Evolutionary conservation across 2,329 filamentous ascomycete genomes (phyloP).

Genomic region (Ilyonectria robusta): DNA sequence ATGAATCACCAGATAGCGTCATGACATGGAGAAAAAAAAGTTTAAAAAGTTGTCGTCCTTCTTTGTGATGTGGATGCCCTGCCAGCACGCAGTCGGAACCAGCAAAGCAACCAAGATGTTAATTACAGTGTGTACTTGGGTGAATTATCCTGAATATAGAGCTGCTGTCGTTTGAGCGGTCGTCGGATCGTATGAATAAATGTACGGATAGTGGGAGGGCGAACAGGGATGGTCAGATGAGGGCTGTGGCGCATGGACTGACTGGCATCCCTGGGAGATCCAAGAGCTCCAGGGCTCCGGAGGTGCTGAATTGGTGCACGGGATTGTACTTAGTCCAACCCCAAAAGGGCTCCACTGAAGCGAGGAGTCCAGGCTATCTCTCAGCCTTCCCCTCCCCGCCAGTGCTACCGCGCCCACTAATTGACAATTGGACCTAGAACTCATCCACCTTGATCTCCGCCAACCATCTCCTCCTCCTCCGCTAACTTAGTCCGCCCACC

Average conservation of each 20-base stretch:
- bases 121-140: not conserved
- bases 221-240: conserved; percentile 1
- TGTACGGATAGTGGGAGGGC: conserved; percentile 31
- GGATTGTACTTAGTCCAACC: not conserved
- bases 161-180: conserved; percentile 68
- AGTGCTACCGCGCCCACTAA: conserved; percentile 6
- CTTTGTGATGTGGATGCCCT: not conserved
- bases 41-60: not conserved
- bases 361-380: conserved; percentile 9
- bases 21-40: not conserved
- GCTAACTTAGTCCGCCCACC: conserved; percentile 32
- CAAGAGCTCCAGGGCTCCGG: not conserved
- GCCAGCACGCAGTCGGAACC: not conserved
- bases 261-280: not conserved
- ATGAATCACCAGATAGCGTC: not conserved
- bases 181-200: conserved; percentile 79
- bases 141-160: conserved; percentile 47
- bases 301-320: not conserved
- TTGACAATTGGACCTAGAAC: conserved; percentile 23
- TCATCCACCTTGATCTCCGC: conserved; percentile 37
- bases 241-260: conserved; percentile 22
- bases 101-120: not conserved
- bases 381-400: not conserved
- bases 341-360: not conserved
- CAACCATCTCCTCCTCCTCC: conserved; percentile 41